These are phyloP conservation scores for Daldinia sp. DNA, from an alignment of 2,329 filamentous ascomycete genomes.

Conservation along the genomic window DNA sequence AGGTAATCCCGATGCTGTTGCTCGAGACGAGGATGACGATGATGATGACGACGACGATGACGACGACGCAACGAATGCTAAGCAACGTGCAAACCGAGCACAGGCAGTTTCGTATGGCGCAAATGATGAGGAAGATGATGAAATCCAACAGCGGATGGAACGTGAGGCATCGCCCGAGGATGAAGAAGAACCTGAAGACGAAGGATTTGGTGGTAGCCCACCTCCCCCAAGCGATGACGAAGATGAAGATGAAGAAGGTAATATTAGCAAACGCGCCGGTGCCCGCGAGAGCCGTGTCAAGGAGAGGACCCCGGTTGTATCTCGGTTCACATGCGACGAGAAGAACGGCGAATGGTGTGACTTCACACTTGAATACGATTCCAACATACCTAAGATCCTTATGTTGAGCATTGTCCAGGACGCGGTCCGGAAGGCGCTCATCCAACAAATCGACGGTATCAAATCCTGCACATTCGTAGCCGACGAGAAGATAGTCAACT, in stretches of 20 bases:
- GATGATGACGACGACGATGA: conserved; percentile 83
- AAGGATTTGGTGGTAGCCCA: conserved; percentile 61
- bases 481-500: conserved; percentile 62
- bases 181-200: conserved; percentile 66
- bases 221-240: conserved; percentile 52
- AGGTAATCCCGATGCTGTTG: conserved; percentile 45
- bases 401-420: conserved; percentile 91
- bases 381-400: conserved; percentile 84
- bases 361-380: conserved; percentile 84
- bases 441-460: conserved; percentile 86
- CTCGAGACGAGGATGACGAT: conserved; percentile 65
- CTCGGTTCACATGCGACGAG: conserved; percentile 82
- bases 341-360: conserved; percentile 76
- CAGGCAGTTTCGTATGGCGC: conserved; percentile 90
- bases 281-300: conserved; percentile 71
- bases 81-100: conserved; percentile 76
- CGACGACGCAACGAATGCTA: conserved; percentile 77
- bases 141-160: conserved; percentile 70
- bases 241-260: conserved; percentile 53
- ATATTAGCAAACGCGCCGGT: conserved; percentile 43
- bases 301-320: conserved; percentile 70
- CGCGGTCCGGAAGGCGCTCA: conserved; percentile 78
- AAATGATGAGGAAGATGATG: conserved; percentile 90
- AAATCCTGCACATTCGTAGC: conserved; percentile 73
- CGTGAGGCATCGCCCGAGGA: conserved; percentile 65